Percentiles rank a stretch among this genome's conserved stretches.
These are phyloP conservation scores for Cucumis melo DNA, from an alignment of 306 rosid species.

Conservation along the genomic window DNA sequence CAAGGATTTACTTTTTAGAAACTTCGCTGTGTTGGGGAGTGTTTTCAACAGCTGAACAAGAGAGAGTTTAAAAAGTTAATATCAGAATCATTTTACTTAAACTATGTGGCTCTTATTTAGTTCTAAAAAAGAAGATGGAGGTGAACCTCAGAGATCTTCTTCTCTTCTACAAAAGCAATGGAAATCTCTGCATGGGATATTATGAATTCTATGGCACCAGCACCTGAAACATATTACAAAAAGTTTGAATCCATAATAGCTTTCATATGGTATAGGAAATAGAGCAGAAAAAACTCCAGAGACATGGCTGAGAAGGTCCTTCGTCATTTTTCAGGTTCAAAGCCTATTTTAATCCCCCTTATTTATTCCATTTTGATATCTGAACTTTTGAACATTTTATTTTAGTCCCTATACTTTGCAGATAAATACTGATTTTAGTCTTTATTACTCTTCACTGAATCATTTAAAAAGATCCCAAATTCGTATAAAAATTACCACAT, in stretches of 20 bases:
- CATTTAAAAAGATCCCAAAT: not conserved
- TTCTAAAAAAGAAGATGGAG: not conserved
- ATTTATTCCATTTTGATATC: not conserved
- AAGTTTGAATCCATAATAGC: not conserved
- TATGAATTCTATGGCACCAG: constrained; percentile 77
- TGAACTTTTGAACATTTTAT: not conserved
- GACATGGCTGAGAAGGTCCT: not conserved
- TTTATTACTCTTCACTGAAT: not conserved
- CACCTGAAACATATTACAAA: constrained; percentile 32
- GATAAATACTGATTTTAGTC: not conserved
- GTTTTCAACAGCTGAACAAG: constrained; percentile 65
- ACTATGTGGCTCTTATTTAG: not conserved
- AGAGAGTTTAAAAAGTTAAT: not conserved
- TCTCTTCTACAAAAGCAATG: constrained; percentile 70
- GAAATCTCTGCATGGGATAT: constrained; percentile 75
- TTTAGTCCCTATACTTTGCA: not conserved
- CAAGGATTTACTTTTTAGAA: constrained; percentile 50
- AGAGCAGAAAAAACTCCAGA: not conserved
- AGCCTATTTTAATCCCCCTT: not conserved
- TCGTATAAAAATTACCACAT: not conserved
- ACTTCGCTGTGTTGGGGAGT: constrained; percentile 44
- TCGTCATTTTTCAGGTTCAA: not conserved
- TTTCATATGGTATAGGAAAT: not conserved
- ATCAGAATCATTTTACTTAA: not conserved
- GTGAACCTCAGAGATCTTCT: constrained; percentile 72